Evolutionary conservation across 2,329 filamentous ascomycete species (phyloP).

Genomic region (Diaporthe capsici): DNA sequence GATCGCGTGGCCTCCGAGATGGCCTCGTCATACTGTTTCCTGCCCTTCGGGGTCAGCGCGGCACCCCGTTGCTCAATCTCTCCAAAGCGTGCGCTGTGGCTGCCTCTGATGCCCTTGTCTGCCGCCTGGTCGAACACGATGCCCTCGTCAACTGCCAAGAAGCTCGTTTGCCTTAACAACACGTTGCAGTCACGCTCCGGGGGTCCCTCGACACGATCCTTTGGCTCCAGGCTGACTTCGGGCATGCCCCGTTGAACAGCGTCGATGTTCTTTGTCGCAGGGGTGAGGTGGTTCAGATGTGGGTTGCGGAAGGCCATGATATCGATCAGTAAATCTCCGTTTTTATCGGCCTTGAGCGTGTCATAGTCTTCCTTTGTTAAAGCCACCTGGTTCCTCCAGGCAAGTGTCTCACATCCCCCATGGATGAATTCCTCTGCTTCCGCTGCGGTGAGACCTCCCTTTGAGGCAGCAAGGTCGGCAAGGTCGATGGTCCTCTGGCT

Average conservation of each 20-base stretch:
- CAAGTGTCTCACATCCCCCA: slow-evolving; percentile 61
- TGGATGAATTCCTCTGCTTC: slow-evolving; percentile 56
- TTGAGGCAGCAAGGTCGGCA: slow-evolving; percentile 52
- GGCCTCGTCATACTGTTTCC: slow-evolving; percentile 61
- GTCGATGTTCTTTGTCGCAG: slow-evolving; percentile 64
- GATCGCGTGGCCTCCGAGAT: slow-evolving; percentile 50
- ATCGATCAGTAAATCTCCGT: slow-evolving; percentile 51
- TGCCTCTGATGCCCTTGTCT: slow-evolving; percentile 48
- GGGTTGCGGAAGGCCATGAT: slow-evolving; percentile 53
- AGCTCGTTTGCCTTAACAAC: slow-evolving; percentile 67
- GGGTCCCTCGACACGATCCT: slow-evolving; percentile 66
- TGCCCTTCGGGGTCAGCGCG: slow-evolving; percentile 61
- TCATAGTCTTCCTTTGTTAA: slow-evolving; percentile 53
- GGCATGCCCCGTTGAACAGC: slow-evolving; percentile 60
- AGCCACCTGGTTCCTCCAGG: slow-evolving; percentile 55
- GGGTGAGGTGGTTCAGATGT: slow-evolving; percentile 69
- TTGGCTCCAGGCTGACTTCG: slow-evolving; percentile 56
- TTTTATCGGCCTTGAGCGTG: slow-evolving; percentile 49
- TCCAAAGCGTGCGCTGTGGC: slow-evolving; percentile 65
- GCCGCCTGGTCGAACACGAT: slow-evolving; percentile 54
- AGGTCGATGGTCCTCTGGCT: slow-evolving; percentile 54
- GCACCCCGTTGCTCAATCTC: slow-evolving; percentile 68
- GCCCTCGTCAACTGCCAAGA: slow-evolving; percentile 63
- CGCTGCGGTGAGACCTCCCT: slow-evolving; percentile 47
- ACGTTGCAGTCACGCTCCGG: slow-evolving; percentile 60